phyloP scores from a whole-genome alignment of 768 basidiomycete genomes.

The Trametes meyenii region DNA sequence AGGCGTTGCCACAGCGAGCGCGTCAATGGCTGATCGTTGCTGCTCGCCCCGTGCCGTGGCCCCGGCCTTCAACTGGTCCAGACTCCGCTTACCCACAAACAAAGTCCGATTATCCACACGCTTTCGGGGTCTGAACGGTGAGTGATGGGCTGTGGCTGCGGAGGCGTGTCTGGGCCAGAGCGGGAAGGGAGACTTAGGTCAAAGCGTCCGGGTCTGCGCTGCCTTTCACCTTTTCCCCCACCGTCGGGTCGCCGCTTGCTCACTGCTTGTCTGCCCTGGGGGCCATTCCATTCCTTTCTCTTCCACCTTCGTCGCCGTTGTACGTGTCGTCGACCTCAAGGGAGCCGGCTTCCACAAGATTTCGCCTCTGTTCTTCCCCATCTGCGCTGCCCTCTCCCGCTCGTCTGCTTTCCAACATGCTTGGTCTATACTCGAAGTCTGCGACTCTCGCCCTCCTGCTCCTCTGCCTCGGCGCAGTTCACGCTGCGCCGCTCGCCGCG shows the following conservation, averaged over 20 bases:
- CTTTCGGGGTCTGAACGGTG: constrained; percentile 2
- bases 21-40: constrained; percentile 20
- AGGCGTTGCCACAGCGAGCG: constrained; percentile 20
- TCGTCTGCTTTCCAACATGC: constrained; percentile 32
- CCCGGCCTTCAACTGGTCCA: neutral
- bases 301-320: constrained; percentile 29
- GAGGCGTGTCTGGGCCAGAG: constrained; percentile 10
- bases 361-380: constrained; percentile 24
- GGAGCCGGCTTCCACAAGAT: constrained; percentile 29
- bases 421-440: constrained; percentile 26
- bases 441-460: constrained; percentile 30
- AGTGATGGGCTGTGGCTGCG: constrained; percentile 9
- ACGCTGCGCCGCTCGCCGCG: constrained; percentile 33
- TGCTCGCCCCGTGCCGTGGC: neutral
- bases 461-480: constrained; percentile 29
- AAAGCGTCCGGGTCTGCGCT: neutral
- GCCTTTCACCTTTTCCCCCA: constrained; percentile 26
- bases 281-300: constrained; percentile 34
- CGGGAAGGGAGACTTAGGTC: neutral
- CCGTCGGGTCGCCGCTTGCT: constrained; percentile 19
- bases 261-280: constrained; percentile 36
- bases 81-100: neutral
- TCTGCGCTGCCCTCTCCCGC: constrained; percentile 20
- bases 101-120: neutral
- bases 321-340: constrained; percentile 26